These are phyloP conservation scores for Capsella bursapastoris DNA, from an alignment of 345 rosid species.

Conservation along the genomic window DNA sequence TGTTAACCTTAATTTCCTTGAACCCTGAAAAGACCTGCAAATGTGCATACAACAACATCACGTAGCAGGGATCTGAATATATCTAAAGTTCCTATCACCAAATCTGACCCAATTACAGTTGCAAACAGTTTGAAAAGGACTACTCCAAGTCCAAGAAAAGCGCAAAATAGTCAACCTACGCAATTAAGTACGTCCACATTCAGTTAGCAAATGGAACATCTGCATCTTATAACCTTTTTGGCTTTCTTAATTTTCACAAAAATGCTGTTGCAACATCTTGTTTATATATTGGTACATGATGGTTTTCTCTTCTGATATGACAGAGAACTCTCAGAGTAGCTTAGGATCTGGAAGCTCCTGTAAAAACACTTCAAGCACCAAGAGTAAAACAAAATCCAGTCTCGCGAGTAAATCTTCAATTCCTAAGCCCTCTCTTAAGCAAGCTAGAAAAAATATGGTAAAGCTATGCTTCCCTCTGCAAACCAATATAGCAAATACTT, in stretches of 20 bases:
- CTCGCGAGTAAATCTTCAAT: conserved; percentile 48
- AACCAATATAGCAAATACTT: conserved; percentile 12
- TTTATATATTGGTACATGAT: conserved; percentile 19
- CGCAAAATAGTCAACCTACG: conserved; percentile 49
- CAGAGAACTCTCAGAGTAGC: conserved; percentile 53
- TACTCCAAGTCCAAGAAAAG: conserved; percentile 42
- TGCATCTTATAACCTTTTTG: conserved; percentile 17
- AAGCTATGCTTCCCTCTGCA: conserved; percentile 43
- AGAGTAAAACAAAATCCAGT: conserved; percentile 51
- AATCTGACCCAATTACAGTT: conserved; percentile 44
- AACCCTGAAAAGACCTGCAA: conserved; percentile 71
- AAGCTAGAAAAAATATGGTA: conserved; percentile 63
- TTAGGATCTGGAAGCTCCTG: conserved; percentile 48
- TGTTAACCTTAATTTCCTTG: conserved; percentile 63
- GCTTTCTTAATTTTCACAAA: neutral
- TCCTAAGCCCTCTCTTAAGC: conserved; percentile 54
- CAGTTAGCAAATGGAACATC: conserved; percentile 11
- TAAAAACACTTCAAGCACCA: conserved; percentile 40
- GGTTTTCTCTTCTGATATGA: conserved; percentile 39
- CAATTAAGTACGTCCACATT: conserved; percentile 54
- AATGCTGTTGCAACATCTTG: conserved; percentile 12
- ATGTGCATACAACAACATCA: conserved; percentile 45
- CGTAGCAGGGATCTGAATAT: conserved; percentile 53
- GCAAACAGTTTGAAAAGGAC: conserved; percentile 48
- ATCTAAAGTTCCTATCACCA: conserved; percentile 52